Conservation (phyloP, 306 rosid species). For the Vigna trinervia region DNA sequence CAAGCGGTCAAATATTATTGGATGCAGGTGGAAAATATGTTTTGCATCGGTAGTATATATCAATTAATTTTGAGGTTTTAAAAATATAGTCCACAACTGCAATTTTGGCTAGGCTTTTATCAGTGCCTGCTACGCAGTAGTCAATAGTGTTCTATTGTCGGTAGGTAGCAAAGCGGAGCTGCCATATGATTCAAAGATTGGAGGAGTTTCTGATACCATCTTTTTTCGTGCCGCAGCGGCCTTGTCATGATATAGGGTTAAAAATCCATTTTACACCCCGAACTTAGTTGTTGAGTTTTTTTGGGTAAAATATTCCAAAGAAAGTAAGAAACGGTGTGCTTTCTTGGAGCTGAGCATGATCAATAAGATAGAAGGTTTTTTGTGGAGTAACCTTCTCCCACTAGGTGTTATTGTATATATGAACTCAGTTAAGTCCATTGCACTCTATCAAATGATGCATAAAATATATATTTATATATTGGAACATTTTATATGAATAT, state of each 20-base stretch:
- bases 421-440: neutral
- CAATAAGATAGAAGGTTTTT: too few species aligned
- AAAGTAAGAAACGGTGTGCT: too few species aligned
- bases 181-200: neutral
- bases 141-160: neutral
- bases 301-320: too few species aligned
- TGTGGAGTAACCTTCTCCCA: neutral
- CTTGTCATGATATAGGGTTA: too few species aligned
- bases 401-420: neutral
- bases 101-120: neutral
- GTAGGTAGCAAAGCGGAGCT: neutral
- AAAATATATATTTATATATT: too few species aligned
- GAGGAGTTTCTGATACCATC: too few species aligned
- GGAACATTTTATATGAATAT: too few species aligned
- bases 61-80: neutral
- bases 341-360: neutral
- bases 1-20: neutral
- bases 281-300: too few species aligned
- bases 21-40: neutral
- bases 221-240: too few species aligned
- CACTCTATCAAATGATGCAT: neutral
- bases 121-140: neutral
- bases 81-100: neutral
- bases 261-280: too few species aligned
- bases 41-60: neutral